Evolutionary conservation across 441 rosid species (phyloP).

Genomic region (Corymbia calophylla): DNA sequence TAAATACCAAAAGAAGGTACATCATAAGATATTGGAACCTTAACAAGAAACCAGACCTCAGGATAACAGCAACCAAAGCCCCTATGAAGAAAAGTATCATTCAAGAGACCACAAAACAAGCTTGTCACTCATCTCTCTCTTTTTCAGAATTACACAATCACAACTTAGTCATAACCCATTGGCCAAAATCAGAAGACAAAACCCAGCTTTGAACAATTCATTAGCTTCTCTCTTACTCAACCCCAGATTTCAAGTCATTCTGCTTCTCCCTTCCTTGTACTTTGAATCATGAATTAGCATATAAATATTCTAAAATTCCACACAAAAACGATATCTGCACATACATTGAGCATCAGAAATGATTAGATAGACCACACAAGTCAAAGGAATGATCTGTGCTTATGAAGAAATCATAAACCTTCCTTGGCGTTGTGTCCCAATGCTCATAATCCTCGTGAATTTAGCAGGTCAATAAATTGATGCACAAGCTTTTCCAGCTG

Average conservation of each 20-base stretch:
- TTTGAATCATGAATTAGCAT: not conserved
- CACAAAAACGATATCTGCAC: not conserved
- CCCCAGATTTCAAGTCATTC: not conserved
- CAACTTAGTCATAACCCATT: not conserved
- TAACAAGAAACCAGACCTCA: not conserved
- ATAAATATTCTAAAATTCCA: not conserved
- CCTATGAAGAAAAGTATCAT: not conserved
- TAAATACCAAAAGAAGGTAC: not conserved
- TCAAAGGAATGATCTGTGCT: not conserved
- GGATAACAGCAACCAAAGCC: not conserved
- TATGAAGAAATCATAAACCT: not conserved
- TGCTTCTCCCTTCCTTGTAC: not conserved
- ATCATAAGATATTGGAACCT: not conserved
- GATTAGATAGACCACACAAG: not conserved
- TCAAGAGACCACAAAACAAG: not conserved
- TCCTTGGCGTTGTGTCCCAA: constrained; percentile 2
- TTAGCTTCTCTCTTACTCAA: not conserved
- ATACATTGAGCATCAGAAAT: not conserved
- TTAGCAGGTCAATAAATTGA: constrained; percentile 30
- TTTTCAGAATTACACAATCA: not conserved
- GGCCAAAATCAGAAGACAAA: not conserved
- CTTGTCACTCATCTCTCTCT: not conserved
- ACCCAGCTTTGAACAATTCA: not conserved
- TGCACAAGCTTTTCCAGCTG: constrained; percentile 43
- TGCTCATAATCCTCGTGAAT: constrained; percentile 31